A percentile compares a stretch with the other conserved stretches of the same genome.
phyloP scores from a whole-genome alignment of 2,329 filamentous ascomycete genomes.

The Chrysosporium queenslandicum region DNA sequence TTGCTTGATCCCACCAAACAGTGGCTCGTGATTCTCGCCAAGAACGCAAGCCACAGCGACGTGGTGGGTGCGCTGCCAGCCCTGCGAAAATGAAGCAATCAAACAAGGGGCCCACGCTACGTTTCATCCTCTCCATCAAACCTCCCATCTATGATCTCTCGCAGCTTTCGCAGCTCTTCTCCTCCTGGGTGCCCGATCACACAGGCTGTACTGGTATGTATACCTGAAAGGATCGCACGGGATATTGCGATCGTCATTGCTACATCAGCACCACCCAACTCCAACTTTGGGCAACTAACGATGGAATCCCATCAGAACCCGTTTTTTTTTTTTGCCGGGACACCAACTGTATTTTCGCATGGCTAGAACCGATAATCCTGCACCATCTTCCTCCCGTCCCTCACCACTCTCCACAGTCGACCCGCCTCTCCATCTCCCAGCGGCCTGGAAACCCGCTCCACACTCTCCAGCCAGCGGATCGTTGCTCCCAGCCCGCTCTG shows the following conservation, averaged over 20 bases:
- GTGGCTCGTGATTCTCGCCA: not conserved
- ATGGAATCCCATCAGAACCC: too few species aligned
- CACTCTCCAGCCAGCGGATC: constrained; percentile 56
- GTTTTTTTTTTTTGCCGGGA: not conserved
- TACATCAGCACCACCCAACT: too few species aligned
- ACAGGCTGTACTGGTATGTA: not conserved
- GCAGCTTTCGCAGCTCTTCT: too few species aligned
- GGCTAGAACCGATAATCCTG: not conserved
- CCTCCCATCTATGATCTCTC: too few species aligned
- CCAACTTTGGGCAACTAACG: too few species aligned
- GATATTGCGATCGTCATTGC: not conserved
- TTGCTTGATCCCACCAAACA: not conserved
- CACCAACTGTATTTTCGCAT: too few species aligned
- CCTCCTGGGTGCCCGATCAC: too few species aligned
- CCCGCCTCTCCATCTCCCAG: constrained; percentile 27
- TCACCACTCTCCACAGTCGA: constrained; percentile 29
- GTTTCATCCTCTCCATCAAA: constrained; percentile 1
- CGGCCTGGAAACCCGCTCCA: constrained; percentile 36
- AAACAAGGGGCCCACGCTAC: not conserved
- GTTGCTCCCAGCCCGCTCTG: constrained; percentile 59
- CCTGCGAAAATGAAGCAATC: constrained; percentile 4
- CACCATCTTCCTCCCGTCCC: not conserved
- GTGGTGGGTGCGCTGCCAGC: not conserved
- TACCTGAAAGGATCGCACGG: not conserved
- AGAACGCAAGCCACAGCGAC: constrained; percentile 5